Conservation (phyloP, 768 basidiomycete species). For the Tylopilus sp. region DNA sequence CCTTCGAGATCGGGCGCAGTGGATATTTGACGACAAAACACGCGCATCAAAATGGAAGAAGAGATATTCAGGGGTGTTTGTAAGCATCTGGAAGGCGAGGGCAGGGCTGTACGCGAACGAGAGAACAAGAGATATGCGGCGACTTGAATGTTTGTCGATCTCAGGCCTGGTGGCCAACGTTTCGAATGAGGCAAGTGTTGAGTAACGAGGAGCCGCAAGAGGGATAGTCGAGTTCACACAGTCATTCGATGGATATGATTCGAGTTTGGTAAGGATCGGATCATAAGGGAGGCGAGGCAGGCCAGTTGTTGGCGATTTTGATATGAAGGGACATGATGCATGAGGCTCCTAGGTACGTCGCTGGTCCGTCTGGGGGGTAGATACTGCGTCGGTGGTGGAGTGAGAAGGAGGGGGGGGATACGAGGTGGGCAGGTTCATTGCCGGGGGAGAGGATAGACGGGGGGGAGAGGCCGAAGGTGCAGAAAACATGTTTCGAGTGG, state of each 20-base stretch:
- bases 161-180: constrained; percentile 2
- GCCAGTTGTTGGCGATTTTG: constrained; percentile 26
- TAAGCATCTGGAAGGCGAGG: constrained; percentile 21
- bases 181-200: constrained; percentile 14
- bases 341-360: constrained; percentile 15
- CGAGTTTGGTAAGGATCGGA: constrained; percentile 22
- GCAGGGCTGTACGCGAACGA: constrained; percentile 23
- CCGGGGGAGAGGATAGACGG: constrained; percentile 13
- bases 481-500: constrained; percentile 31
- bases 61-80: constrained; percentile 25
- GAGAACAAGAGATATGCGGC: constrained; percentile 14
- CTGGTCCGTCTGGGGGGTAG: not conserved
- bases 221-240: constrained; percentile 19
- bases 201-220: constrained; percentile 7
- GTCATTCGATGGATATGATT: constrained; percentile 19
- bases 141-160: constrained; percentile 13
- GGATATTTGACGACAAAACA: constrained; percentile 30
- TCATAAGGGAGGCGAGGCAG: constrained; percentile 30
- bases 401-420: not conserved
- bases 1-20: constrained; percentile 29
- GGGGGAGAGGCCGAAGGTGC: constrained; percentile 19
- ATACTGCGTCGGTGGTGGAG: constrained; percentile 6
- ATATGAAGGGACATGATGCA: constrained; percentile 32
- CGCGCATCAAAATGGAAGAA: constrained; percentile 38
- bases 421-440: constrained; percentile 20